Evolutionary conservation across 106 monocot genomes (phyloP), one percentile per base, ranked within the genome.

Genomic region (Allium cepa): DNA sequence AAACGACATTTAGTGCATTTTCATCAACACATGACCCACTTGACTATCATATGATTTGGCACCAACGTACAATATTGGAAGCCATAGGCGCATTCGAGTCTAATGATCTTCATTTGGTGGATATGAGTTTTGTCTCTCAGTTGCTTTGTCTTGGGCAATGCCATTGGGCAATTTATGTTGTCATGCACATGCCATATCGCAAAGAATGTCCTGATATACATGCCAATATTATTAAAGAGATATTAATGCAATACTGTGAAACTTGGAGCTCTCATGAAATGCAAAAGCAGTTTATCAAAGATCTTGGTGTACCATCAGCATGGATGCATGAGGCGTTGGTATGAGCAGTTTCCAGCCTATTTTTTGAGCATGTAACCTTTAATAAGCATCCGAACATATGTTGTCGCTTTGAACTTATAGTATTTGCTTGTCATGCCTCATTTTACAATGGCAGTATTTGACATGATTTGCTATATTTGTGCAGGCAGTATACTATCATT

Each of bases 11-110:
- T 45, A 93, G 99, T 74, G 85, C 99, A 57, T 87, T 87, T 57
- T 82, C 99, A 67, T 93, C 90, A 9, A 90, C 90, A 26, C 28
- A 80, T 77, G 99, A 93, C 85, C 84, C 99, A 63, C 79, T 99
- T 73, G 93, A 99, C 59, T 83, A 90, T 76, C 99, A 99, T 79
- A 99, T 99, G 99, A 87, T 99, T 59, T 99, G 97, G 99, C 92
- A 93, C 72, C 84, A 93, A 65, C 81, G 79, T 26, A 85, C 81
- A 17, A 64, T 93, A 74, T 69, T 99, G 73, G 85, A 93, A 73
- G 76, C 93, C 69, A 77, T 93, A 70, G 93, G 87, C 58, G 79
- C 78, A 63, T 82, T 92, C 57, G 79, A 72, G 62, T 87, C 85
- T 28, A 62, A 75, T 76, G 90, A 99, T 80, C 85, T 99, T 77